Evolutionary conservation across 768 basidiomycete genomes (phyloP).

Genomic region (Paxillus rubicundulus): DNA sequence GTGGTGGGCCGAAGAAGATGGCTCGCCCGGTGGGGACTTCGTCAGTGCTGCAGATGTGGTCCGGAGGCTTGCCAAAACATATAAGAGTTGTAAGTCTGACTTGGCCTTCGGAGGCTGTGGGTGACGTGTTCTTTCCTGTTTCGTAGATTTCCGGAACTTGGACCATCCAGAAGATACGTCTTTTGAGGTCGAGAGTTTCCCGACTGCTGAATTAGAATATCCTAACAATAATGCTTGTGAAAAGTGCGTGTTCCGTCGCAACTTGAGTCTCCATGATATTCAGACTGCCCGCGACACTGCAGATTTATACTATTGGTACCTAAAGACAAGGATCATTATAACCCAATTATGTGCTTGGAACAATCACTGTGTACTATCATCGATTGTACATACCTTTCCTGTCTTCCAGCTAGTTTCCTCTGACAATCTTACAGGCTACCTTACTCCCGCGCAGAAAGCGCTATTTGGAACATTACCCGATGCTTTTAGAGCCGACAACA

Average conservation of each 20-base stretch:
- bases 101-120: neutral
- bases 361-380: slow-evolving; percentile 68
- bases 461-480: slow-evolving; percentile 67
- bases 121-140: slow-evolving; percentile 5
- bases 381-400: slow-evolving; percentile 50
- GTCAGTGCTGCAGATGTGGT: slow-evolving; percentile 69
- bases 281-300: neutral
- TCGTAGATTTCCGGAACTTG: slow-evolving; percentile 67
- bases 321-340: slow-evolving; percentile 84
- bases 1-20: slow-evolving; percentile 54
- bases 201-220: slow-evolving; percentile 73
- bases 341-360: slow-evolving; percentile 80
- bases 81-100: slow-evolving; percentile 60
- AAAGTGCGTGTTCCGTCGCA: slow-evolving; percentile 42
- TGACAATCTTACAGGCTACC: slow-evolving; percentile 48
- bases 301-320: slow-evolving; percentile 79
- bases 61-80: slow-evolving; percentile 57
- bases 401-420: neutral
- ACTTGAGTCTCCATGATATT: neutral
- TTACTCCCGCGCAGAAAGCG: slow-evolving; percentile 61
- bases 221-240: slow-evolving; percentile 70
- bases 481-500: slow-evolving; percentile 27
- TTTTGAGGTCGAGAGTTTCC: slow-evolving; percentile 63
- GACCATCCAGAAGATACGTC: slow-evolving; percentile 58
- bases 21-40: slow-evolving; percentile 48